Conservation (phyloP, 129 eudicot genomes). For the Gnaphalium uliginosum region DNA sequence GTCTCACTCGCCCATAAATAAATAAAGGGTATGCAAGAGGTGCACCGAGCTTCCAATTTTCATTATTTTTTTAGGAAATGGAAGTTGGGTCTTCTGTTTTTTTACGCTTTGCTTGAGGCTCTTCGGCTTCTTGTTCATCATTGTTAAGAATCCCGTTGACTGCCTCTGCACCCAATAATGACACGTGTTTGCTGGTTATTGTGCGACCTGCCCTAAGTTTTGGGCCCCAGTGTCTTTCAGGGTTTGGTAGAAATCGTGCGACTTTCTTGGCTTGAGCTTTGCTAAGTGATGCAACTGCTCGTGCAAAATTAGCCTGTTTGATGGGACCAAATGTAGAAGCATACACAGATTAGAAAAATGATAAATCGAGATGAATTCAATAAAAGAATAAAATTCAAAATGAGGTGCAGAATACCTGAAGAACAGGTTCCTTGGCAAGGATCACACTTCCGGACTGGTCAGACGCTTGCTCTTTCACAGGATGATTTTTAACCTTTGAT, state of each 20-base stretch:
- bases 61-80: conserved; percentile 35
- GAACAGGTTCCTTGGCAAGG: conserved; percentile 81
- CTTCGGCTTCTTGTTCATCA: conserved; percentile 51
- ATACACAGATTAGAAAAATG: neutral
- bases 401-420: conserved; percentile 51
- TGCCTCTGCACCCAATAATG: conserved; percentile 69
- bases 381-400: neutral
- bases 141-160: conserved; percentile 51
- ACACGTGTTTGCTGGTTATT: conserved; percentile 80
- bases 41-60: neutral
- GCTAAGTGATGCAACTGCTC: conserved; percentile 94
- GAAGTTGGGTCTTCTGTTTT: conserved; percentile 66
- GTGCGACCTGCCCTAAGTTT: conserved; percentile 88
- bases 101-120: conserved; percentile 79
- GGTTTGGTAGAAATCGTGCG: conserved; percentile 90
- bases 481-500: conserved; percentile 81
- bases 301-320: conserved; percentile 77
- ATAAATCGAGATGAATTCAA: neutral
- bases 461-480: conserved; percentile 82
- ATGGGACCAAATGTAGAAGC: neutral
- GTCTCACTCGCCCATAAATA: conserved; percentile 23
- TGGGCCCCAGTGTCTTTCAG: conserved; percentile 92
- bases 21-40: conserved; percentile 20
- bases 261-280: conserved; percentile 92
- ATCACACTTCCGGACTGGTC: conserved; percentile 87